Evolutionary conservation across 2,329 filamentous ascomycete genomes (phyloP), one percentile per base, ranked within the genome.

Genomic region (Xylogone sp.): DNA sequence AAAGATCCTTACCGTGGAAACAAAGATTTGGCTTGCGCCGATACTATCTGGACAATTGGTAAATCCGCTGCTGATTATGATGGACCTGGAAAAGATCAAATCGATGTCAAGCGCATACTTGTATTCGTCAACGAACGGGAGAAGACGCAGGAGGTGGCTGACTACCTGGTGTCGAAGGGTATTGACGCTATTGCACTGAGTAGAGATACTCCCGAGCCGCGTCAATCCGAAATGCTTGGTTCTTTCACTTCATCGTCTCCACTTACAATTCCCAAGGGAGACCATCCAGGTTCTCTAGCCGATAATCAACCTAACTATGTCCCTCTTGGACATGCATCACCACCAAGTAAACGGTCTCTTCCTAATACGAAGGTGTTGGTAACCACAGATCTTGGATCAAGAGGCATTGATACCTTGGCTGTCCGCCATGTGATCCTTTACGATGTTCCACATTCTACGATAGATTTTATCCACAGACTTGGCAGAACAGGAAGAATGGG

Each of bases 51-150:
- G 84, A 86, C 89, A 29, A 93, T 99, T 54, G 91, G 91, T 53
- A 91, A 90, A 66, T 86, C 92, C 43, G 79, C 81, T 1, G 72
- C 76, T 7, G 74, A 74, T 21, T 76, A 86, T 56, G 82, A 86
- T 50, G 79, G 80, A 3, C 66, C 71, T 21, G 71, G 74, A 22
- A 77, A 80, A 49, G 79, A 75, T 42, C 74, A 77, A 46, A 72
- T 85, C 3, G 84, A 88, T 53, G 78, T 89, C 21, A 94, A 94
- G 68, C 87, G 90, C 56, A 87, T 99, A 62, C 83, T 97, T 52
- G 91, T 97, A 2, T 97, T 97, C 63, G 93, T 97, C 67, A 97
- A 97, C 69, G 91, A 97, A 75, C 87, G 94, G 31, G 91, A 96
- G 65, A 90, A 89, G 65, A 90, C 93, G 0, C 81, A 87, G 52